Base-by-base conservation (phyloP, 1,284 basidiomycete species). In the Trichosporon coremiiforme region DNA sequence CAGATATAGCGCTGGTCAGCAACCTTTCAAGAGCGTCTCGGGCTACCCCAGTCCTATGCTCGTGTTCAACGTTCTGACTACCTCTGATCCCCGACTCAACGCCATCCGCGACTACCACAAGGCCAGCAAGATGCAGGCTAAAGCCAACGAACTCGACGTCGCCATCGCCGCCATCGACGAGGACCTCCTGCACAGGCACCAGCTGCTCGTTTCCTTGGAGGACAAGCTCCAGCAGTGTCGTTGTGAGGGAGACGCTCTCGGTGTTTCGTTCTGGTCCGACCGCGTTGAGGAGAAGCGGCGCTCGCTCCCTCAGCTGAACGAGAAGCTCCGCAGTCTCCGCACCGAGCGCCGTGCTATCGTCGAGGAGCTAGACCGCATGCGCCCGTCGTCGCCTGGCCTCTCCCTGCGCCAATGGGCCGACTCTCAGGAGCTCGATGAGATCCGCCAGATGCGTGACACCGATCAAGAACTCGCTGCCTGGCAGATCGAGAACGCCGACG, bases 1-100 rank as follows among this genome's bases (percentile, higher is more conserved):
- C 29, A 84, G 83, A 74, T 84, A 84, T 71, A 76, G 80, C 70
- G 62, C 74, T 4, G 83, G 78, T 9, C 80, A 83, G 67, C 35
- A 75, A 22, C 75, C 79, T 25, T 80, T 82, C 75, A 70, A 66
- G n/a, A 72, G 72, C 55, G 66, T 67, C 63, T 65, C 66, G 15
- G 68, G 68, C n/a, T 75, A 81, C 47, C 77, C 77, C 17, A 72
- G 76, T 35, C 83, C 82, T 4, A 78, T 77, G 8, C 72, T 84
- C 41, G 76, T 77, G 45, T 81, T 84, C 72, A 82, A 81, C 64
- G 78, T 83, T 25, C 76, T 83, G 20, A 75, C 82, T 29, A 72
- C 78, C 4, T 82, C 81, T 15, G 83, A 84, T 73, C 74, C 80
- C 10, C 74, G 81, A 25, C 78, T 84, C 63, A 72, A 75, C 57